phyloP scores from a whole-genome alignment of 352 stramenopile species.

The Phytophthora tentaculata region DNA sequence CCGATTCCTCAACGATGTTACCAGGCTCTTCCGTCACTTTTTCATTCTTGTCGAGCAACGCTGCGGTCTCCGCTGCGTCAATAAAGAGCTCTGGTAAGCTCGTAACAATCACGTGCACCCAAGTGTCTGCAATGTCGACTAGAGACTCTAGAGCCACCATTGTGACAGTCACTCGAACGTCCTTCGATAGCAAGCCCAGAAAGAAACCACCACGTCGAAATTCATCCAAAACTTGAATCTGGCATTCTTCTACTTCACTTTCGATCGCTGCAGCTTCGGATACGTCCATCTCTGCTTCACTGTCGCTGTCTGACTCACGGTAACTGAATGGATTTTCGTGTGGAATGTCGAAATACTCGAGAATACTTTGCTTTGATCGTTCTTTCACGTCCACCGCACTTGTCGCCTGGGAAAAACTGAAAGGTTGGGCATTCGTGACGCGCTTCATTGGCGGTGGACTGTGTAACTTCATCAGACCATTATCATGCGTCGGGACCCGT shows the following conservation, averaged over 20 bases:
- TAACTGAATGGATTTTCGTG: constrained; percentile 81
- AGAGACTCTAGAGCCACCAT: constrained; percentile 66
- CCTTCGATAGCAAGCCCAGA: constrained; percentile 57
- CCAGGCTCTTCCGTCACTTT: constrained; percentile 1
- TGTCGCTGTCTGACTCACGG: constrained; percentile 54
- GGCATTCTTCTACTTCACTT: constrained; percentile 6
- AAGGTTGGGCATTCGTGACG: constrained; percentile 14
- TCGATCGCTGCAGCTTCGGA: constrained; percentile 7
- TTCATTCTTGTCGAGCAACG: constrained; percentile 27
- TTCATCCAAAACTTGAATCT: constrained; percentile 53
- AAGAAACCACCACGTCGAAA: constrained; percentile 62
- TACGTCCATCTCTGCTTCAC: constrained; percentile 24
- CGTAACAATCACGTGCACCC: constrained; percentile 53
- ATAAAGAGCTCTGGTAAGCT: constrained; percentile 54
- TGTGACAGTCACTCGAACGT: constrained; percentile 68
- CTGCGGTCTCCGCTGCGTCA: constrained; percentile 17
- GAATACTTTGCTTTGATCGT: constrained; percentile 63
- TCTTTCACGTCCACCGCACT: constrained; percentile 17
- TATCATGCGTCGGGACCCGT: constrained; percentile 36
- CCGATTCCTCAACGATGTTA: constrained; percentile 13
- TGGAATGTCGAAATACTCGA: constrained; percentile 76
- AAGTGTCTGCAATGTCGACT: constrained; percentile 71
- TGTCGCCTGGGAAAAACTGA: constrained; percentile 8
- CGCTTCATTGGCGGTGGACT: constrained; percentile 28
- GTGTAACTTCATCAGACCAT: constrained; percentile 27